phyloP scores from a whole-genome alignment of 78 protist species.

The Chrysochromulina parva region DNA sequence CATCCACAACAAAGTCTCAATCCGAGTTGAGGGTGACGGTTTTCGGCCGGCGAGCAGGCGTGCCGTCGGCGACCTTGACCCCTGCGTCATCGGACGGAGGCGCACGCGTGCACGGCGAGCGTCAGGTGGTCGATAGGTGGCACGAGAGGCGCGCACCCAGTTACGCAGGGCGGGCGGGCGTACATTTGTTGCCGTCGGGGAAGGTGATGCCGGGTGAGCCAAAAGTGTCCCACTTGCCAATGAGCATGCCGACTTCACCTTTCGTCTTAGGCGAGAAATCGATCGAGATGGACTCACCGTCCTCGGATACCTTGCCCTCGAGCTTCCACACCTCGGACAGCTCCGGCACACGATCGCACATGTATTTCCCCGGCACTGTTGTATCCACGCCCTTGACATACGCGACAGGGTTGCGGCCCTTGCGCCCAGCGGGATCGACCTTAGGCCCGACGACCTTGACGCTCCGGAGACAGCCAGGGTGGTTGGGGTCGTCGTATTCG shows the following conservation, averaged over 20 bases:
- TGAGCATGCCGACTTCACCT: neutral
- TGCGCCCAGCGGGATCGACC: neutral
- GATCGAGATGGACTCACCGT: neutral
- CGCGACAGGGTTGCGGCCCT: neutral
- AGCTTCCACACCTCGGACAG: conserved; percentile 3
- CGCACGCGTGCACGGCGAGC: too few species aligned
- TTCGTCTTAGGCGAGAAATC: conserved; percentile 27
- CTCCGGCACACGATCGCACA: too few species aligned
- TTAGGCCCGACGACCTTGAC: conserved; percentile 1
- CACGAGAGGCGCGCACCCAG: too few species aligned
- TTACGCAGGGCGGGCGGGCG: neutral
- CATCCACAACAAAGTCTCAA: too few species aligned
- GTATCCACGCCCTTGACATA: neutral
- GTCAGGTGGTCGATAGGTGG: too few species aligned
- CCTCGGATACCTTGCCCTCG: neutral
- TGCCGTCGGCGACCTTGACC: neutral
- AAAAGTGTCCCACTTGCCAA: conserved; percentile 15
- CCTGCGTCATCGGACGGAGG: too few species aligned
- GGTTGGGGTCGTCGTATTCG: conserved; percentile 9
- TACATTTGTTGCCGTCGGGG: conserved; percentile 18
- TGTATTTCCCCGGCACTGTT: too few species aligned
- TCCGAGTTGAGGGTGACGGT: neutral
- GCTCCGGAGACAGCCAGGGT: conserved; percentile 24
- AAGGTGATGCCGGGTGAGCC: neutral
- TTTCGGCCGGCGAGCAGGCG: neutral